Percentiles rank a stretch among this genome's conserved stretches.
These are phyloP conservation scores for Phytophthora cactorum DNA, from an alignment of 352 stramenopile genomes.

Conservation along the genomic window DNA sequence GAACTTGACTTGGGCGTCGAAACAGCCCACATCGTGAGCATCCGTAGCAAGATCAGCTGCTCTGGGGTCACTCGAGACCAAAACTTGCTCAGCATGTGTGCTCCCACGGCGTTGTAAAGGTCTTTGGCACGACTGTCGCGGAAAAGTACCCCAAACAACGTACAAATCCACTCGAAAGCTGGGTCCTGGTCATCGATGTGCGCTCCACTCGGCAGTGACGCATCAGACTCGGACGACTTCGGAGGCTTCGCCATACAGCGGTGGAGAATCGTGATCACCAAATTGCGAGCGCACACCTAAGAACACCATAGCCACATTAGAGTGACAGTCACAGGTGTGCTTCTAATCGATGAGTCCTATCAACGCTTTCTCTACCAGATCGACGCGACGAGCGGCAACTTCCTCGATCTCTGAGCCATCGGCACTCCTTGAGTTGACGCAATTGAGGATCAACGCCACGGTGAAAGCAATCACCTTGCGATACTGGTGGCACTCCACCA, in stretches of 20 bases:
- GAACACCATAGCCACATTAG: background rate
- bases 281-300: constrained; percentile 68
- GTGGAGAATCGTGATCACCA: constrained; percentile 80
- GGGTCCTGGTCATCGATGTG: constrained; percentile 57
- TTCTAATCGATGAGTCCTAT: background rate
- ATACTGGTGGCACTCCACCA: constrained; percentile 80
- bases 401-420: constrained; percentile 26
- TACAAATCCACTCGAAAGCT: constrained; percentile 82
- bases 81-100: constrained; percentile 77
- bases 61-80: constrained; percentile 85
- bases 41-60: constrained; percentile 79
- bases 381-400: constrained; percentile 37
- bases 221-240: constrained; percentile 5
- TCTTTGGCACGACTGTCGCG: constrained; percentile 49
- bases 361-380: constrained; percentile 49
- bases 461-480: constrained; percentile 81
- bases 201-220: background rate
- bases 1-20: constrained; percentile 7
- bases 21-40: constrained; percentile 73
- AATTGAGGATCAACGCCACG: constrained; percentile 71
- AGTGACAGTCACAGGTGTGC: too few relatives aligned
- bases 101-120: constrained; percentile 76
- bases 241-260: constrained; percentile 62
- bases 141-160: constrained; percentile 72
- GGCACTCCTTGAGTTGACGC: constrained; percentile 50